Conservation (phyloP, 306 rosid genomes). For the Quercus variabilis region DNA sequence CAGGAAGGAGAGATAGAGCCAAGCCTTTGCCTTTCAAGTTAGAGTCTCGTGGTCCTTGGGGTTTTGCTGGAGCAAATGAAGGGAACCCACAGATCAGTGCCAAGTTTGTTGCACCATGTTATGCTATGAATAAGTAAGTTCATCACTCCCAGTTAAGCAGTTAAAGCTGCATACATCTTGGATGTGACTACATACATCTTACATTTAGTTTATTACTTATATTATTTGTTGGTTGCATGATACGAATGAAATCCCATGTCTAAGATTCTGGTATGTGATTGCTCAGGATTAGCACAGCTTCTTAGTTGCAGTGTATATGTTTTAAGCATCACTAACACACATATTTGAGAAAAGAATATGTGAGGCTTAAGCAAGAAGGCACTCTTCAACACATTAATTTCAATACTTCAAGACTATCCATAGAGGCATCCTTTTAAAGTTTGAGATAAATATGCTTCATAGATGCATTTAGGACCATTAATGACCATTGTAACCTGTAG, state of each 20-base stretch:
- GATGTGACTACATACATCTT: not conserved
- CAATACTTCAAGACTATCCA: not conserved
- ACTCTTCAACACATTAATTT: not conserved
- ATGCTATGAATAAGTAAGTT: conserved; percentile 74
- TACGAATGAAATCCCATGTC: not conserved
- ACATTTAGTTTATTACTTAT: not conserved
- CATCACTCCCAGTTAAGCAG: conserved; percentile 1
- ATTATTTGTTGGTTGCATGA: not conserved
- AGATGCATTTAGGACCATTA: not conserved
- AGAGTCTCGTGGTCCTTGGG: conserved; percentile 75
- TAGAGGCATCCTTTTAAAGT: not conserved
- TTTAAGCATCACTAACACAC: not conserved
- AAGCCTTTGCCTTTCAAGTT: conserved; percentile 87
- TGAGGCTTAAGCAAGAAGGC: not conserved
- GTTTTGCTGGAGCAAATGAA: conserved; percentile 87
- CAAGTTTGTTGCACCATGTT: conserved; percentile 88
- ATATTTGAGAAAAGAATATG: not conserved
- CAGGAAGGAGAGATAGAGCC: conserved; percentile 97
- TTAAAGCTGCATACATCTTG: conserved; percentile 1
- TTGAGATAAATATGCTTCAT: not conserved
- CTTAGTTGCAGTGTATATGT: not conserved
- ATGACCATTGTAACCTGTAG: not conserved
- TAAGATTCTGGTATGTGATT: not conserved
- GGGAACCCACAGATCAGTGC: conserved; percentile 90
- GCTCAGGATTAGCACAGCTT: not conserved